Base-by-base conservation (phyloP, 148 eudicot genomes). In the Talinum fruticosum region DNA sequence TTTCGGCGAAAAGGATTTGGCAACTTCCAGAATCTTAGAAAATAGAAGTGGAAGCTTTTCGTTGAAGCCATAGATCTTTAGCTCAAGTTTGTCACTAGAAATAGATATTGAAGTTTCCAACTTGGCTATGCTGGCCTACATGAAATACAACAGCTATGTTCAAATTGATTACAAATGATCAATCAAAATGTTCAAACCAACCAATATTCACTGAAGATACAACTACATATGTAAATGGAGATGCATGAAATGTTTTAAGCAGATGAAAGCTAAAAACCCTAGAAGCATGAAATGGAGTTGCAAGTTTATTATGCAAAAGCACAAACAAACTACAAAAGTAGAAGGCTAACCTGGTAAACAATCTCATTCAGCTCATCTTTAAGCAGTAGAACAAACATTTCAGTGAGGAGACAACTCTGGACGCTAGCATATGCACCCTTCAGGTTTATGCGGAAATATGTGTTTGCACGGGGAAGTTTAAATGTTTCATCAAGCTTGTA, bases 361-460 rank as follows among this genome's bases (percentile, higher is more conserved):
- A 87, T 85, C 81, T 96, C 99, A 87, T 96, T 96, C 77, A 96
- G 90, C 85, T 91, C 97, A 84, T 96, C 99, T 80, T 93, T 96
- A 32, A 93, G 90, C 74, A 96, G 94, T 61, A 73, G 86, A 83
- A 91, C 83, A 81, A 89, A 93, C 81, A 96, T 79, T 82, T 96
- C 99, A 76, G 97, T 96, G 92, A 96, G 81, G 79, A 96, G 70
- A 83, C 82, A 84, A 82, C 88, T 90, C 83, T 84, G 88, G 61
- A 91, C 78, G 80, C 82, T 86, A 75, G 72, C 72, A 82, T 85
- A 88, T 79, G 89, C 99, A 73, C 90, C 97, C 76, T 86, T 93
- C 78, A 96, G 74, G 67, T 89, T 88, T 45, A 91, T 84, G 64
- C 97, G 99, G 73, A 96, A 96, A 85, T 93, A 96, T 51, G 99